Evolutionary conservation across 1,284 basidiomycete species (phyloP).

Genomic region (Trichosporon sp.): DNA sequence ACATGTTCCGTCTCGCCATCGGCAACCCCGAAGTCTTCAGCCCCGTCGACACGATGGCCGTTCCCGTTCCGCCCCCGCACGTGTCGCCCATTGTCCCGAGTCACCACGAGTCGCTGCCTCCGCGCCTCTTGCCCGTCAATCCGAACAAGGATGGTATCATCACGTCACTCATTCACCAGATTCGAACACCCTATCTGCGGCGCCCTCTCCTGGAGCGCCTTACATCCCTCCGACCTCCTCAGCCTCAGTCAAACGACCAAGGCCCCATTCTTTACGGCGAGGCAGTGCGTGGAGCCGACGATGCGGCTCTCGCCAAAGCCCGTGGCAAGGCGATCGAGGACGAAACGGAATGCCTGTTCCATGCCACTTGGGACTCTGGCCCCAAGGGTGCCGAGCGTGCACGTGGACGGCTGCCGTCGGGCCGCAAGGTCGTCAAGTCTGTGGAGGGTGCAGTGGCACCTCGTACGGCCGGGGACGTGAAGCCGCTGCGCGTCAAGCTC

Average conservation of each 20-base stretch:
- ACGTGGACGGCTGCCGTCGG: slow-evolving; percentile 40
- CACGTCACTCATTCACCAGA: slow-evolving; percentile 41
- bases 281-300: slow-evolving; percentile 44
- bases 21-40: slow-evolving; percentile 43
- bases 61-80: slow-evolving; percentile 37
- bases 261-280: slow-evolving; percentile 43
- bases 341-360: slow-evolving; percentile 34
- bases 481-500: slow-evolving; percentile 29
- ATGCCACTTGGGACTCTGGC: slow-evolving; percentile 49
- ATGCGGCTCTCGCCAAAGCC: slow-evolving; percentile 40
- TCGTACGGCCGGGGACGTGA: slow-evolving; percentile 30
- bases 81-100: slow-evolving; percentile 45
- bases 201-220: slow-evolving; percentile 46
- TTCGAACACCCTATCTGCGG: slow-evolving; percentile 48
- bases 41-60: slow-evolving; percentile 41
- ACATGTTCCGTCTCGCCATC: slow-evolving; percentile 43
- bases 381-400: slow-evolving; percentile 41
- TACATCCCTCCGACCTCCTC: slow-evolving; percentile 47
- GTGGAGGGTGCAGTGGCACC: slow-evolving; percentile 42
- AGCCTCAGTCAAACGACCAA: slow-evolving; percentile 30
- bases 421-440: slow-evolving; percentile 44
- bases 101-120: slow-evolving; percentile 37
- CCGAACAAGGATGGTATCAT: slow-evolving; percentile 39
- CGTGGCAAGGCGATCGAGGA: slow-evolving; percentile 41
- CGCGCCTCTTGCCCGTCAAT: slow-evolving; percentile 43